These are phyloP conservation scores for Leishmania gerbilli DNA, from an alignment of 208 protist genomes.

Conservation along the genomic window DNA sequence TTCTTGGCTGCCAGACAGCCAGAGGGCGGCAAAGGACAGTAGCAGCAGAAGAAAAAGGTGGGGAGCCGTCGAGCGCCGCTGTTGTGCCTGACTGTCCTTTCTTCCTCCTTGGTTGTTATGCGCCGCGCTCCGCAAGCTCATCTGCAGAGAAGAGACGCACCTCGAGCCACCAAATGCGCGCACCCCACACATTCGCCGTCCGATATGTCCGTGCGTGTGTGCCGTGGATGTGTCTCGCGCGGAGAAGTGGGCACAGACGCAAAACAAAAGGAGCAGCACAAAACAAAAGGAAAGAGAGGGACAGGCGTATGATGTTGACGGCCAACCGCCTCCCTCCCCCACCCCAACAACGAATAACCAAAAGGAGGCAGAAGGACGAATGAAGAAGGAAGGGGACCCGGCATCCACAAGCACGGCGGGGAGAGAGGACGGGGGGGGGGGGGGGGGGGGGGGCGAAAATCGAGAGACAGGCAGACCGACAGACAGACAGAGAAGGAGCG, in stretches of 20 bases:
- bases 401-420: not conserved
- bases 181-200: not conserved
- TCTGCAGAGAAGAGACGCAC: not conserved
- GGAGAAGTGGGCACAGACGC: not conserved
- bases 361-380: not conserved
- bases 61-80: not conserved
- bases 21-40: not conserved
- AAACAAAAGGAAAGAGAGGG: not conserved
- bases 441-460: too few species aligned
- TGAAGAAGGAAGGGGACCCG: conserved; percentile 8
- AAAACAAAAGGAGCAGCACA: not conserved
- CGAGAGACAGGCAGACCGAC: too few species aligned
- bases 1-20: not conserved
- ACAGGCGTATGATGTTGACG: too few species aligned
- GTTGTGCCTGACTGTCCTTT: not conserved
- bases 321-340: not conserved
- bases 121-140: not conserved
- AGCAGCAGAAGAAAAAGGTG: not conserved
- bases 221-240: not conserved
- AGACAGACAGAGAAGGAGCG: not conserved
- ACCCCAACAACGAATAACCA: not conserved
- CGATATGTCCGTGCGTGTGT: not conserved
- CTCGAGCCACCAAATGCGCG: not conserved
- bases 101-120: not conserved
- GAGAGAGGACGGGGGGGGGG: not conserved